A percentile compares a stretch with the other conserved stretches of the same genome.
These are phyloP conservation scores for Beauveria brongniartii DNA, from an alignment of 2,329 filamentous ascomycete species.

Conservation along the genomic window DNA sequence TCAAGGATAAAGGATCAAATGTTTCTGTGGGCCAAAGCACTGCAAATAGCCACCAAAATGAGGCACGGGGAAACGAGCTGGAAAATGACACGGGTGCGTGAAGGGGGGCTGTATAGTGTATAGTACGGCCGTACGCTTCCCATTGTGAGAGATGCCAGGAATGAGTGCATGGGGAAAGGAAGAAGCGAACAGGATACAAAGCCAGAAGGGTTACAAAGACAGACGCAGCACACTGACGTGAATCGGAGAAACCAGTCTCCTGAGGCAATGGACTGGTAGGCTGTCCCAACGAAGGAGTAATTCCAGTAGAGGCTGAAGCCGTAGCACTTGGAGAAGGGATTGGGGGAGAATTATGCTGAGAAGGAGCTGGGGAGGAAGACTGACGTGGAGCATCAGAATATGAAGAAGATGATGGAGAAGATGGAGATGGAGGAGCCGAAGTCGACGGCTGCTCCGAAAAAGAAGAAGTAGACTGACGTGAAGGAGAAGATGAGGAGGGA, in stretches of 20 bases:
- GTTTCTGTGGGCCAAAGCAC: neutral
- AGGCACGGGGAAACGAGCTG: no score
- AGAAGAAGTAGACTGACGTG: conserved; percentile 18
- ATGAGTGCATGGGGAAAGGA: neutral
- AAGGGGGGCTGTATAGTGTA: no score
- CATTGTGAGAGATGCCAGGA: neutral
- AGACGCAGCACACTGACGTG: neutral
- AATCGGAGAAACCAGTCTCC: neutral
- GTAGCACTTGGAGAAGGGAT: neutral
- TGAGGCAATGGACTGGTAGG: neutral
- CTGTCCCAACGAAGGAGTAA: neutral
- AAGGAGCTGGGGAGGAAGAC: neutral
- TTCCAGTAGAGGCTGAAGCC: neutral
- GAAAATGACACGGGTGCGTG: no score
- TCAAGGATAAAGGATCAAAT: neutral
- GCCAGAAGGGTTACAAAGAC: no score
- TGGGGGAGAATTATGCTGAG: neutral
- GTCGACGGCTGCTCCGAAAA: conserved; percentile 14
- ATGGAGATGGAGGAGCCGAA: conserved; percentile 13
- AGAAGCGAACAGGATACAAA: no score
- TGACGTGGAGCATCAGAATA: neutral
- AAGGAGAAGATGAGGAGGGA: conserved; percentile 16
- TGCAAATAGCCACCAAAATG: neutral
- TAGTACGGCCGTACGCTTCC: no score
- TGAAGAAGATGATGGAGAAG: neutral